phyloP scores from a whole-genome alignment of 331 rosid species.

The Quercus tomentella region DNA sequence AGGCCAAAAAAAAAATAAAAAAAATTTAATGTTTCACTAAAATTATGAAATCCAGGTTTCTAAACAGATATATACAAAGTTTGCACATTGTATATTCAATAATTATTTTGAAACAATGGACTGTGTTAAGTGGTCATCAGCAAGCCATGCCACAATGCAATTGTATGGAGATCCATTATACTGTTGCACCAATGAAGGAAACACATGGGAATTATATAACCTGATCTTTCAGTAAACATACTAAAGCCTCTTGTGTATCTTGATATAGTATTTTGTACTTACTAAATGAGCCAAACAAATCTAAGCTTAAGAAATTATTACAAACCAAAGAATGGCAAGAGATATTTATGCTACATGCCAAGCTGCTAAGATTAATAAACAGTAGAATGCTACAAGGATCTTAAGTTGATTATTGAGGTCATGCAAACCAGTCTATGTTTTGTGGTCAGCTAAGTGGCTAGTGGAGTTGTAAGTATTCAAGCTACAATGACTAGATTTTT shows the following conservation, averaged over 20 bases:
- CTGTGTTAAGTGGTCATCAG: neutral
- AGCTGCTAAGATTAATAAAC: conserved; percentile 11
- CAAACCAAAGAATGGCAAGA: neutral
- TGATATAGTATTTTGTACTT: neutral
- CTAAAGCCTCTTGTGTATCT: neutral
- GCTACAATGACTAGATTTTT: neutral
- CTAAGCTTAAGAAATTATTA: neutral
- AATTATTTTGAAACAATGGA: neutral
- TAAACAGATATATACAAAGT: neutral
- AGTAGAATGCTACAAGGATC: neutral
- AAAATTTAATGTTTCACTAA: neutral
- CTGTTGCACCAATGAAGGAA: neutral
- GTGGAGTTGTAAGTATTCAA: neutral
- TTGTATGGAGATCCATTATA: neutral
- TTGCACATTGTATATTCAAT: neutral
- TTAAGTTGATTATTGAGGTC: neutral
- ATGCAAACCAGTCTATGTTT: neutral
- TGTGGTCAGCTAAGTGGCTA: neutral
- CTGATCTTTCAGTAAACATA: neutral
- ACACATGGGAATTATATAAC: neutral
- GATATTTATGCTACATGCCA: neutral
- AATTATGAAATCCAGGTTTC: neutral
- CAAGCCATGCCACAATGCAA: neutral
- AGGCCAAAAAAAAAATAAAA: neutral
- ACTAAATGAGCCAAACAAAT: neutral